Conservation (phyloP, 2,329 filamentous ascomycete genomes). For the Penicillium sp. region DNA sequence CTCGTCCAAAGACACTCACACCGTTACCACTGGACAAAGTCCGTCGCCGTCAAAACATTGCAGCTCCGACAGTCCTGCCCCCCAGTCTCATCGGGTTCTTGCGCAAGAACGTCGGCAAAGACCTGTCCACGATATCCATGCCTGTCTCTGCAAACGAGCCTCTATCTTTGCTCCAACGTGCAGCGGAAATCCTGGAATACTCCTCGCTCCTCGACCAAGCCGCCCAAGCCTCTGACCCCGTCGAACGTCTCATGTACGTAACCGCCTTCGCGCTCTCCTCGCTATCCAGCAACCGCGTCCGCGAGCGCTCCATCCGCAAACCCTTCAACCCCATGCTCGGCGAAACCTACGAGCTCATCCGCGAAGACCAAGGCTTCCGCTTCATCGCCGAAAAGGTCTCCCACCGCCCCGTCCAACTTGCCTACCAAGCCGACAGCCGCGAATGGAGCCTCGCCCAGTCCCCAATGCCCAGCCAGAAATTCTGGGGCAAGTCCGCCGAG, state of each 20-base stretch:
- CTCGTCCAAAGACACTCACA: slow-evolving; percentile 71
- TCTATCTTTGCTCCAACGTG: slow-evolving; percentile 80
- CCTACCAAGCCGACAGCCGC: slow-evolving; percentile 85
- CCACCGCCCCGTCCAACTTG: slow-evolving; percentile 88
- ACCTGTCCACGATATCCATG: slow-evolving; percentile 95
- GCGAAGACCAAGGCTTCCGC: slow-evolving; percentile 83
- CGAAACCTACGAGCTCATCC: slow-evolving; percentile 90
- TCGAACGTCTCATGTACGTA: slow-evolving; percentile 79
- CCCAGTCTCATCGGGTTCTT: slow-evolving; percentile 93
- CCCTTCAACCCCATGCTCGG: slow-evolving; percentile 97
- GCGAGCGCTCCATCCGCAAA: slow-evolving; percentile 90
- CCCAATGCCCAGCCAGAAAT: slow-evolving; percentile 88
- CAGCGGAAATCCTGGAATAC: slow-evolving; percentile 91
- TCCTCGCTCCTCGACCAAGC: slow-evolving; percentile 79
- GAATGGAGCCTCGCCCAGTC: slow-evolving; percentile 87
- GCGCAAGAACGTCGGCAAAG: slow-evolving; percentile 96
- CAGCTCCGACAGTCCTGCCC: slow-evolving; percentile 73
- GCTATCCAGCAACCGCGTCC: slow-evolving; percentile 78
- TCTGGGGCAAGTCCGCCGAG: slow-evolving; percentile 97
- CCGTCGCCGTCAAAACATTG: slow-evolving; percentile 68
- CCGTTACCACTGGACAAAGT: slow-evolving; percentile 75
- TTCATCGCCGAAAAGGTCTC: slow-evolving; percentile 94
- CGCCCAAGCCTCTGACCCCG: slow-evolving; percentile 55
- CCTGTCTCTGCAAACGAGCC: slow-evolving; percentile 96
- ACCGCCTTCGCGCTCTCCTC: slow-evolving; percentile 88